Evolutionary conservation across 2,329 filamentous ascomycete genomes (phyloP), one percentile per base, ranked within the genome.

Genomic region (Zasmidium citrigriseum): DNA sequence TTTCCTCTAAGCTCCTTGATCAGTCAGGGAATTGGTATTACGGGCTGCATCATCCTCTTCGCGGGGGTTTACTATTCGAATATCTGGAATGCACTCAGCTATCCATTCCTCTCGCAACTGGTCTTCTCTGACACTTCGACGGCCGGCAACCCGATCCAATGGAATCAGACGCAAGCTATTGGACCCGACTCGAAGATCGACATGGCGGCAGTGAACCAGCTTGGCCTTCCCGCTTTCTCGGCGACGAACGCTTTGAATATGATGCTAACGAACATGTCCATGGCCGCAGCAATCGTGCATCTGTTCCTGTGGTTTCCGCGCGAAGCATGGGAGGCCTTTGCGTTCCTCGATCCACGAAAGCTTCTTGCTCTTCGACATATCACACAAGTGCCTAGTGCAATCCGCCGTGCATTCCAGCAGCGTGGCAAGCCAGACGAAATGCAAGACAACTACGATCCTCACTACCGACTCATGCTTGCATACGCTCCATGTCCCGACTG

Each of bases 61-160:
- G 66, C 73, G 52, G 73, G 70, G 0, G 55, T 77, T 12, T 81
- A 78, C 63, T 80, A 80, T 58, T 70, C 69, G 34, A 79, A 80
- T 49, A 57, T 76, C 11, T 80, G 73, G 75, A 66, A 70, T 10
- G 72, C 77, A 1, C 66, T 71, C 38, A 68, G 73, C 34, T 78
- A 80, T 52, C 78, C 78, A 1, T 79, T 80, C 63, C 59, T 80
- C 5, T 74, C 76, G 25, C 70, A 80, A 59, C 57, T 72, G 34
- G 71, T 82, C 10, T 81, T 78, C 59, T 64, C 69, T 56, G 67
- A 68, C 10, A 62, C 64, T 5, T 77, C 75, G 4, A 79, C 76
- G 54, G 65, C 64, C 2, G 73, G 72, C 1, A 68, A 67, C 23
- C 76, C 70, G 44, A 68, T 68, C 3, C 56, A 71, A 1, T 82